These are phyloP conservation scores for Chaetomium strumarium DNA, from an alignment of 2,329 filamentous ascomycete species.

Conservation along the genomic window DNA sequence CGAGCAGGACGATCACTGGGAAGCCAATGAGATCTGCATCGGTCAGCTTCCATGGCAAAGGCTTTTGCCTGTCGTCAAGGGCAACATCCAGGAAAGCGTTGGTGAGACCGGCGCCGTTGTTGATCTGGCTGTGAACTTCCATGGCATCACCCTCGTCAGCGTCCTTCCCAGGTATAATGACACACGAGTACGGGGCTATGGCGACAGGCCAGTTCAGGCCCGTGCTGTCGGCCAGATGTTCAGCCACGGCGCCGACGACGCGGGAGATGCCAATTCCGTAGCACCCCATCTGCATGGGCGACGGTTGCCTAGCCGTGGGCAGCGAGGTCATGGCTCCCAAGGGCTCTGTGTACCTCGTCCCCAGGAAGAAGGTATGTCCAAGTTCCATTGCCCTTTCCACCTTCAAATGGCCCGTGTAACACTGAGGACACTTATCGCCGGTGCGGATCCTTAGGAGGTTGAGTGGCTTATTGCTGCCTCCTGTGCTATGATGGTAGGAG, in stretches of 20 bases:
- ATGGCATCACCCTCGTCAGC: constrained; percentile 15
- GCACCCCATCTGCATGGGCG: constrained; percentile 85
- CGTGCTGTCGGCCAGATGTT: constrained; percentile 61
- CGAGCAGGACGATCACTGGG: constrained; percentile 74
- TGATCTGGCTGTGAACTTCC: constrained; percentile 15
- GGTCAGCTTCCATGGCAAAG: constrained; percentile 76
- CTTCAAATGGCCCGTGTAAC: constrained; percentile 55
- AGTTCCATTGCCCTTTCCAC: constrained; percentile 76
- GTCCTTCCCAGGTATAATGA: constrained; percentile 19
- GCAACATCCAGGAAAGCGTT: constrained; percentile 51
- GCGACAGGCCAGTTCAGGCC: constrained; percentile 83
- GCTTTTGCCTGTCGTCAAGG: constrained; percentile 61
- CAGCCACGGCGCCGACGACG: constrained; percentile 79
- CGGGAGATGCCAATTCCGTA: constrained; percentile 92
- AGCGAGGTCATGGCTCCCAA: constrained; percentile 58
- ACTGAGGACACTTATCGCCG: constrained; percentile 70
- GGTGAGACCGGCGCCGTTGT: background rate
- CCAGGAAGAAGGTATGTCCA: constrained; percentile 91
- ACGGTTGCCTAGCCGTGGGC: constrained; percentile 21
- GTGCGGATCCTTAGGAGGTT: constrained; percentile 60
- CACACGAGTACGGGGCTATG: constrained; percentile 66
- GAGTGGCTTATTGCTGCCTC: constrained; percentile 35
- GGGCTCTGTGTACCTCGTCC: constrained; percentile 77
- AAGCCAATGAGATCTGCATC: constrained; percentile 90
- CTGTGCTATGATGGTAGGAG: background rate